A percentile compares a stretch with the other conserved stretches of the same genome.
Evolutionary conservation across 2,329 filamentous ascomycete genomes (phyloP).

Genomic region (Diaporthe nobilis): DNA sequence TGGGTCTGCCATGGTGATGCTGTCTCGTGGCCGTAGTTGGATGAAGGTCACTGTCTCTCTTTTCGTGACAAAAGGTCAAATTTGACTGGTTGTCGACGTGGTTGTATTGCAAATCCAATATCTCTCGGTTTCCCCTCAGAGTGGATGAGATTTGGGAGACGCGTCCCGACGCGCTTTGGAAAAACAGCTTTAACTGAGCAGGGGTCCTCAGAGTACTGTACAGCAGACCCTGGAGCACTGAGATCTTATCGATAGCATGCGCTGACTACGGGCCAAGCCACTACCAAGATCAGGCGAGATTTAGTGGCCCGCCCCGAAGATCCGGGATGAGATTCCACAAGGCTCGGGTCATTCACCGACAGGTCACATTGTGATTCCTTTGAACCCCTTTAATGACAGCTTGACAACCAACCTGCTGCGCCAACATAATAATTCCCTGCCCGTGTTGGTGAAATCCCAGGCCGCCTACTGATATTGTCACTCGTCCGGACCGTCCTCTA

Average conservation of each 20-base stretch:
- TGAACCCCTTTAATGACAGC: conserved; percentile 24
- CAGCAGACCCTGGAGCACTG: neutral
- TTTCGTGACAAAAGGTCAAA: neutral
- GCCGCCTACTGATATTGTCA: neutral
- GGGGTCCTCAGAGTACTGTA: conserved; percentile 7
- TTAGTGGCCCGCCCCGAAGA: conserved; percentile 30
- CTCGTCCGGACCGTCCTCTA: neutral
- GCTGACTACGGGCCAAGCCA: conserved; percentile 4
- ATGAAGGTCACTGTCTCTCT: too few relatives aligned
- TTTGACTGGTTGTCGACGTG: neutral
- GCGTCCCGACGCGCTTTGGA: conserved; percentile 35
- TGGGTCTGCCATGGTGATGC: conserved; percentile 55
- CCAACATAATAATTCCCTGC: neutral
- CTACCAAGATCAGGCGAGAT: conserved; percentile 33
- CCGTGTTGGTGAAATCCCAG: neutral
- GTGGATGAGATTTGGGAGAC: conserved; percentile 39
- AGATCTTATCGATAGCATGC: conserved; percentile 32
- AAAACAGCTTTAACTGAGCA: conserved; percentile 34
- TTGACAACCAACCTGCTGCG: neutral
- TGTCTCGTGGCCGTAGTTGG: conserved; percentile 29
- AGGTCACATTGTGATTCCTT: conserved; percentile 13
- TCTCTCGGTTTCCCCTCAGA: neutral
- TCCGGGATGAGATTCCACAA: conserved; percentile 24
- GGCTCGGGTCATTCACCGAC: conserved; percentile 23
- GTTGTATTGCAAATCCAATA: neutral